Percentiles rank a stretch among this genome's conserved stretches.
Evolutionary conservation across 495 filamentous ascomycete species (phyloP).

Genomic region (Aspergillus saccharolyticus): DNA sequence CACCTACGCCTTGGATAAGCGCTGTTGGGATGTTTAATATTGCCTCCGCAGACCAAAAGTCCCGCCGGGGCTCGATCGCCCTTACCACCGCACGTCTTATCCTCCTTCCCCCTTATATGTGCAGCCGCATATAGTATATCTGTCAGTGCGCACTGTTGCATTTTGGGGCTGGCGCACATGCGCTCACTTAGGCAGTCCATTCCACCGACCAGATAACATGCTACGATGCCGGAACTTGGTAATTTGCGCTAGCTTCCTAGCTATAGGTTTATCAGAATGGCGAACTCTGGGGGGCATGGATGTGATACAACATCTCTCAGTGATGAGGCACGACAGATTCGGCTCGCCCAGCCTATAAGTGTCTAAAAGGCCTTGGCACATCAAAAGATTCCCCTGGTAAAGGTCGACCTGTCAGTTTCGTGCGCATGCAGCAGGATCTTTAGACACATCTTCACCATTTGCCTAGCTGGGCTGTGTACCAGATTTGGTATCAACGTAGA

Average conservation of each 20-base stretch:
- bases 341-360: slow-evolving; percentile 7
- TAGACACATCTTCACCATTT: background rate
- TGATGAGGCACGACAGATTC: slow-evolving; percentile 15
- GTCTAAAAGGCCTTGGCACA: background rate
- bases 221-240: background rate
- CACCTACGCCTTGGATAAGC: background rate
- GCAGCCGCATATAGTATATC: background rate
- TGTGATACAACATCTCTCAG: slow-evolving; percentile 12
- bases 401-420: slow-evolving; percentile 7
- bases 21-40: background rate
- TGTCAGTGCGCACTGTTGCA: background rate
- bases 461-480: background rate
- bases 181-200: background rate
- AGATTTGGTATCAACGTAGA: background rate
- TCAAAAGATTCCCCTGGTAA: slow-evolving; percentile 11
- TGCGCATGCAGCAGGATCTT: background rate
- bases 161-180: background rate
- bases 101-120: background rate
- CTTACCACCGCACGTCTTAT: background rate
- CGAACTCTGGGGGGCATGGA: background rate
- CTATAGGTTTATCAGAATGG: background rate
- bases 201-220: background rate
- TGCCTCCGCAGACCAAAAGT: background rate
- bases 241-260: too few relatives aligned
- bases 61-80: background rate